These are phyloP conservation scores for Periconia sp. DNA, from an alignment of 2,329 filamentous ascomycete genomes.

Conservation along the genomic window DNA sequence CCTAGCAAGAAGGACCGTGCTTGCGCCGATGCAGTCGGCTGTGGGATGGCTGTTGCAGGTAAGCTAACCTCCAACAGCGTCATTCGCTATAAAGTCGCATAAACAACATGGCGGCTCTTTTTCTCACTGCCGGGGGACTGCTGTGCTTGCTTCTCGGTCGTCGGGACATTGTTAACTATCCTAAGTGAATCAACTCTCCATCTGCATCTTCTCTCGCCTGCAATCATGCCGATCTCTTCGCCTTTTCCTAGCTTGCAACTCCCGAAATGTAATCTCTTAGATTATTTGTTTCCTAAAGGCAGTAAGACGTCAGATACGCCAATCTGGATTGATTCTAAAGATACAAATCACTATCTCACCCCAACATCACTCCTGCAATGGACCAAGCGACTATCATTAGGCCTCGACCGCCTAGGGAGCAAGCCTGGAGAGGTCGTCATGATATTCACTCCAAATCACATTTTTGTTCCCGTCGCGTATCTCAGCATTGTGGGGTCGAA, in stretches of 20 bases:
- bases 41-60: constrained; percentile 24
- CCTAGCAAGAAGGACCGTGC: constrained; percentile 23
- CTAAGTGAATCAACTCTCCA: constrained; percentile 10
- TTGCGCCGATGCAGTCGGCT: constrained; percentile 21
- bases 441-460: constrained; percentile 61
- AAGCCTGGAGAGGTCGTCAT: constrained; percentile 57
- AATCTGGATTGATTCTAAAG: constrained; percentile 58
- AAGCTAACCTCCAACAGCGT: constrained; percentile 13
- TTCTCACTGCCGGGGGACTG: constrained; percentile 9
- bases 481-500: constrained; percentile 59
- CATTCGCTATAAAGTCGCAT: constrained; percentile 17
- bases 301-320: constrained; percentile 48
- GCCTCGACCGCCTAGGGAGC: constrained; percentile 54
- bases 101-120: constrained; percentile 10
- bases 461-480: constrained; percentile 60
- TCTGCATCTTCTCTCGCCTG: not conserved
- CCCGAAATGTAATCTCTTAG: constrained; percentile 51
- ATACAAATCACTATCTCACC: constrained; percentile 52
- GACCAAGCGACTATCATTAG: constrained; percentile 56
- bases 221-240: constrained; percentile 51
- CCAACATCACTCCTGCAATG: constrained; percentile 54
- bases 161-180: not conserved
- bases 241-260: constrained; percentile 52
- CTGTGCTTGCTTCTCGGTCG: not conserved
- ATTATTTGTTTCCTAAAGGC: constrained; percentile 40